A percentile compares a stretch with the other conserved stretches of the same genome.
These are phyloP conservation scores for Papilionanthe hybrid DNA, from an alignment of 116 monocot species.

Conservation along the genomic window DNA sequence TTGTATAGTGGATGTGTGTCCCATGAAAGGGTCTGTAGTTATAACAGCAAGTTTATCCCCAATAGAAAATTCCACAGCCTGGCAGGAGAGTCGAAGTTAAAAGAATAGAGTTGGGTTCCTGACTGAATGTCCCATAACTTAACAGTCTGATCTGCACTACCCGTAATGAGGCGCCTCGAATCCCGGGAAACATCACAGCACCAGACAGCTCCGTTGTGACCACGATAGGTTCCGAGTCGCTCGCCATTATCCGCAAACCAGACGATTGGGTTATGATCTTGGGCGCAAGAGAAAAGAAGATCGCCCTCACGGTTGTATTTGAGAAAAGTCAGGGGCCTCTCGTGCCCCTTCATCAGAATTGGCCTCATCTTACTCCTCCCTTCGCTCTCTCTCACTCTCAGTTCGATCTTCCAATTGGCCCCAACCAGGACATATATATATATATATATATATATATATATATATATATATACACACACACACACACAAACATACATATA, in stretches of 20 bases:
- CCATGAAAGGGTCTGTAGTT: constrained; percentile 88
- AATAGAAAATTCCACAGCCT: constrained; percentile 89
- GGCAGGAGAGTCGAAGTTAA: constrained; percentile 83
- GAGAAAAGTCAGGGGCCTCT: constrained; percentile 90
- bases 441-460: too few species aligned
- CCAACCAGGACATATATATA: too few species aligned
- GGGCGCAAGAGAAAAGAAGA: constrained; percentile 97
- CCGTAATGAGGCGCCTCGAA: constrained; percentile 74
- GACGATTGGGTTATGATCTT: constrained; percentile 85
- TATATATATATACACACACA: too few species aligned
- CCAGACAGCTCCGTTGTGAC: constrained; percentile 99
- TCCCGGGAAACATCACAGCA: constrained; percentile 97
- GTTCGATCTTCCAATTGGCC: not conserved
- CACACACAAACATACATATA: too few species aligned
- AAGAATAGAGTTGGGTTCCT: constrained; percentile 69
- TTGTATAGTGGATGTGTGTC: constrained; percentile 63
- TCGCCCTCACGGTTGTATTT: constrained; percentile 95
- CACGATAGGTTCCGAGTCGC: constrained; percentile 81
- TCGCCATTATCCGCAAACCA: constrained; percentile 98
- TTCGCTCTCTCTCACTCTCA: not conserved
- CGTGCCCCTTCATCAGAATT: constrained; percentile 98
- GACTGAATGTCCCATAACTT: constrained; percentile 91
- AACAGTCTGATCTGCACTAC: constrained; percentile 76
- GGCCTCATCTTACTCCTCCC: constrained; percentile 59
- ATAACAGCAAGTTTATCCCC: constrained; percentile 89